Evolutionary conservation across 208 protist species (phyloP).

Genomic region (Acanthamoeba rhysodes): DNA sequence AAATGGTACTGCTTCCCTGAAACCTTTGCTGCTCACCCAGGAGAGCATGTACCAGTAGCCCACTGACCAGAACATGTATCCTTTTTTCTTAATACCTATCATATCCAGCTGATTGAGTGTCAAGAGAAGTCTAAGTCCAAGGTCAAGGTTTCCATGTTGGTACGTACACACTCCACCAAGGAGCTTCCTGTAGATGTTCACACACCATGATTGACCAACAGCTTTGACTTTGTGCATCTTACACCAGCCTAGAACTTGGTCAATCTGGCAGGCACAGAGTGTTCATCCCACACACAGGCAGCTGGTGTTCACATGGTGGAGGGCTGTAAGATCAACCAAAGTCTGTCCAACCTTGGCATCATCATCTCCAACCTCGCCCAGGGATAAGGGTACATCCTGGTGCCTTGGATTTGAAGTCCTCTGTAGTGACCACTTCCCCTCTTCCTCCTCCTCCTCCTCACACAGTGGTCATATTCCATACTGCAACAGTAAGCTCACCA

Average conservation of each 20-base stretch:
- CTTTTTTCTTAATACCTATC: no score
- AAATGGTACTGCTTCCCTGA: constrained; percentile 88
- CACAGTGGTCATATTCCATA: constrained; percentile 90
- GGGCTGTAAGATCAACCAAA: constrained; percentile 98
- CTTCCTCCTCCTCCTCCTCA: not conserved
- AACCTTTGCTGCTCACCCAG: not conserved
- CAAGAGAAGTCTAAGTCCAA: constrained; percentile 49
- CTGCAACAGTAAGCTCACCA: constrained; percentile 91
- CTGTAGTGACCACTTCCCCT: no score
- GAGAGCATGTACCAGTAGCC: no score
- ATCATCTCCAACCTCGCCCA: constrained; percentile 90
- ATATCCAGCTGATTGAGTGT: no score
- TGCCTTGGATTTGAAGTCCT: not conserved
- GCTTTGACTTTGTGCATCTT: no score
- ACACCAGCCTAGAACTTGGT: no score
- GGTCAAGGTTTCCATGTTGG: constrained; percentile 74
- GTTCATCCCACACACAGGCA: constrained; percentile 93
- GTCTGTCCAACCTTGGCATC: constrained; percentile 93
- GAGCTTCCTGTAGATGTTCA: no score
- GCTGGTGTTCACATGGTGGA: constrained; percentile 95
- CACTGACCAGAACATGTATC: not conserved
- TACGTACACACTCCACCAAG: not conserved
- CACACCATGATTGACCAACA: no score
- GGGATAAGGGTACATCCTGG: constrained; percentile 40
- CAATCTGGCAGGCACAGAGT: constrained; percentile 98